Base-by-base conservation (phyloP, 2,329 filamentous ascomycete genomes). In the Talaromyces sp. region DNA sequence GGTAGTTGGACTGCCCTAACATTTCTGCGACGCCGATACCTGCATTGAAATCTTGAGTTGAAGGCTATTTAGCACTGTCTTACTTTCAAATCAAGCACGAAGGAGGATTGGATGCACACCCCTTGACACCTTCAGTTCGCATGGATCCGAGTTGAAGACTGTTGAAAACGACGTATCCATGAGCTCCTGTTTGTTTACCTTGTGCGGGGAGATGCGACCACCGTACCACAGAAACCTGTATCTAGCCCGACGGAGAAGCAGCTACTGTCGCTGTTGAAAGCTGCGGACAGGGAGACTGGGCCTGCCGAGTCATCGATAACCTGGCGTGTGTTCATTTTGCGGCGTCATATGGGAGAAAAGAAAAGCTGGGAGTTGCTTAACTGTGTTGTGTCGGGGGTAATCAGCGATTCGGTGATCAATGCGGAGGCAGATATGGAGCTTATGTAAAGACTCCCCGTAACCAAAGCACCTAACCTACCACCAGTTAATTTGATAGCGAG, bases 171-270 rank as follows among this genome's bases (percentile, higher is more conserved):
- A 47, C 43, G 70, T 68, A 65, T 73, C 61, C 69, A 69, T 64
- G 53, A 67, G 58, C 13, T 54, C 45, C 40, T 34, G 45, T 56
- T 61, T 61, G 53, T 56, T 47, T 49, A 59, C 51, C 61, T 61
- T 58, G 29, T 60, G 58, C 38, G 49, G 13, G 59, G 64, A 59
- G 64, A 59, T 56, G 61, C 61, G 47, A 61, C 56, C 58, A 63
- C 76, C 88, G 73, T 85, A 93, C 92, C 88, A 78, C 90, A 91
- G 76, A 96, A 93, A 31, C 94, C 94, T 11, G 89, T 89, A 74
- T 96, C 91, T 8, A 97, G 83, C 8, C 92, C 95, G 34, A 96
- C 91, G 29, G 92, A 87, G 78, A 98, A 98, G 74, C 90, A 93
- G 71, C 88, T 93, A 69, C 87, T 87, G 76, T 95, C 91, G 72